Evolutionary conservation across 371 early-diverging fungal genomes (phyloP).

Genomic region (Globomyces sp.): DNA sequence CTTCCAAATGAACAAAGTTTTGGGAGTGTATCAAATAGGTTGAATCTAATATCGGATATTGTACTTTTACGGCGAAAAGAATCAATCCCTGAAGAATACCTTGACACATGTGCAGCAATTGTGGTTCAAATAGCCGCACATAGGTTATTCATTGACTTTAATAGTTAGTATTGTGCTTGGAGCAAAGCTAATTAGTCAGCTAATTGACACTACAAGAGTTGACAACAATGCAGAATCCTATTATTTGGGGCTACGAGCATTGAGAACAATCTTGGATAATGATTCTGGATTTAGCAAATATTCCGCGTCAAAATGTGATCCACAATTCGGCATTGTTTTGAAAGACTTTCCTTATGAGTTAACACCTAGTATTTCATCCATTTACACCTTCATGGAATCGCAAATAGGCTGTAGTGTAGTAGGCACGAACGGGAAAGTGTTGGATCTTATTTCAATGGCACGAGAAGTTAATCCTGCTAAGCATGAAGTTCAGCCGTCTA

Average conservation of each 20-base stretch:
- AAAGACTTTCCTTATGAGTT: constrained; percentile 37
- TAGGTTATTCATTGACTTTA: background rate
- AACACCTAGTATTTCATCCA: constrained; percentile 26
- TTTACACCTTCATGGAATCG: constrained; percentile 35
- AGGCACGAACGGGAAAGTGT: constrained; percentile 29
- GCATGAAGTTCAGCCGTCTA: background rate
- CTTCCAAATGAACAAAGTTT: constrained; percentile 37
- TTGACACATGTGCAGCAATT: constrained; percentile 40
- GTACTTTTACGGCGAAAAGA: constrained; percentile 37
- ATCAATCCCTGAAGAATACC: constrained; percentile 24
- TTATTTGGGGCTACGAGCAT: constrained; percentile 40
- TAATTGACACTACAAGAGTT: constrained; percentile 29
- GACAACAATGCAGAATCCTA: constrained; percentile 32
- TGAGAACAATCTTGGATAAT: constrained; percentile 41
- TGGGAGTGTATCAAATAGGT: constrained; percentile 31
- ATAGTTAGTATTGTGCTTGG: constrained; percentile 1
- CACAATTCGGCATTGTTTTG: constrained; percentile 30
- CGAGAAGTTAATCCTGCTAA: background rate
- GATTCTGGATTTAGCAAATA: constrained; percentile 37
- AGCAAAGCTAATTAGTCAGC: constrained; percentile 28
- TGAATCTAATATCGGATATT: constrained; percentile 39
- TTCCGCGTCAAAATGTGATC: constrained; percentile 27
- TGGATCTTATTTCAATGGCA: constrained; percentile 27
- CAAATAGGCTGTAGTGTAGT: constrained; percentile 33
- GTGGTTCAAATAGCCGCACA: constrained; percentile 49